Evolutionary conservation across 164 flowering plant species (phyloP), one percentile per base, ranked within the genome.

Genomic region (Taxillus chinensis): DNA sequence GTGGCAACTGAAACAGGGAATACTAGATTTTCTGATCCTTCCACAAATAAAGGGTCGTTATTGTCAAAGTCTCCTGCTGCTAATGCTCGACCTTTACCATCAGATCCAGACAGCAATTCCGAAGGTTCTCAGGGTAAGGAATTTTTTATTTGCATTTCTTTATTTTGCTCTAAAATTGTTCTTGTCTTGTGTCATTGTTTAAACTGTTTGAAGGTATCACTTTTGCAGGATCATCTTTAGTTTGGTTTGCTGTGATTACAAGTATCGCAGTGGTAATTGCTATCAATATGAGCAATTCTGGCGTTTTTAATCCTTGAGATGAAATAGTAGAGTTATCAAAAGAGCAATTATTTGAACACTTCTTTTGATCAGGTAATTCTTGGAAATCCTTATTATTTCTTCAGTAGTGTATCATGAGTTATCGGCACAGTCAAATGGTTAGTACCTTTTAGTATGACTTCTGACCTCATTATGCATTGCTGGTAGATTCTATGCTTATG

Each of bases 171-270:
- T 11, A 11, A 48, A 48, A 11, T 48, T 48, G 13, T 11, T 7
- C 12, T 48, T 4, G 46, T 43, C 46, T 43, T 43, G 46, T 2
- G 46, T 27, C 27, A 27, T 27, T 27, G 27, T 43, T 43, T 6
- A 43, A 48, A 8, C 13, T 48, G 51, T 4, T 48, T 48, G 13
- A 48, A 8, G 10, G 51, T 48, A 53, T 51, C 15, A 60, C 39
- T 43, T 62, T 57, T 76, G 75, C 86, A 92, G 95, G 81, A 60
- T 71, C 86, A 51, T 67, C 81, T 38, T 75, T 87, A 52, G 64
- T 89, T 64, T 92, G 96, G 96, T 75, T 89, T 61, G 84, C 90
- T 43, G 77, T 87, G 62, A 68, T 92, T 42, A 86, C 95, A 45
- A 75, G 85, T 62, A 66, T 81, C 42, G 68, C 80, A 7, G 81